A percentile compares a stretch with the other conserved stretches of the same genome.
These are phyloP conservation scores for Nepenthes mirabilis DNA, from an alignment of 148 eudicot species.

Conservation along the genomic window DNA sequence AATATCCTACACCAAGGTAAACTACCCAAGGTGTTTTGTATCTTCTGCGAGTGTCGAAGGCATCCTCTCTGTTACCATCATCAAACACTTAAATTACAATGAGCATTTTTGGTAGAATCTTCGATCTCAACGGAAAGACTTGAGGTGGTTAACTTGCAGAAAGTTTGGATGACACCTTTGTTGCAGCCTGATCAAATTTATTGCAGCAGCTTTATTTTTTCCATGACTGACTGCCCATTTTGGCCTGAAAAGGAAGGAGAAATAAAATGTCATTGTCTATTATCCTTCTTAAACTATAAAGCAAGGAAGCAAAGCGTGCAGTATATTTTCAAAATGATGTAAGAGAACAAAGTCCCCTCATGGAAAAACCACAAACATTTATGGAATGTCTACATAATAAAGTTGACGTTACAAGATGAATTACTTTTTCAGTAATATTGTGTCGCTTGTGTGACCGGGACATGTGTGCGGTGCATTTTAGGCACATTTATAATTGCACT, in stretches of 20 bases:
- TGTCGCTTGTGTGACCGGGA: no score
- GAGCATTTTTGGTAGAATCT: neutral
- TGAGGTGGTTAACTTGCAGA: slow-evolving; percentile 86
- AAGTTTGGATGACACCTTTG: slow-evolving; percentile 44
- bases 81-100: slow-evolving; percentile 7
- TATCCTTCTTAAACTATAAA: no score
- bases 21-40: slow-evolving; percentile 16
- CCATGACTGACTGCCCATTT: slow-evolving; percentile 83
- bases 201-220: slow-evolving; percentile 76
- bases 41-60: slow-evolving; percentile 11
- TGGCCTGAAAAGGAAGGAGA: slow-evolving; percentile 42
- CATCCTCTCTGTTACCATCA: slow-evolving; percentile 6
- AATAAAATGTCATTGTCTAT: neutral
- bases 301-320: no score
- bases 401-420: no score
- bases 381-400: no score
- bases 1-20: slow-evolving; percentile 18
- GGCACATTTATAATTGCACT: no score
- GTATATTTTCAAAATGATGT: no score
- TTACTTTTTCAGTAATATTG: no score
- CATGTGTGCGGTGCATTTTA: no score
- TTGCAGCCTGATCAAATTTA: slow-evolving; percentile 77
- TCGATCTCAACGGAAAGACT: slow-evolving; percentile 20
- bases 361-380: no score
- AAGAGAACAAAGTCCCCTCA: no score